Percentiles rank a stretch among this genome's conserved stretches.
Evolutionary conservation across 345 rosid genomes (phyloP).

Genomic region (Populus simonii): DNA sequence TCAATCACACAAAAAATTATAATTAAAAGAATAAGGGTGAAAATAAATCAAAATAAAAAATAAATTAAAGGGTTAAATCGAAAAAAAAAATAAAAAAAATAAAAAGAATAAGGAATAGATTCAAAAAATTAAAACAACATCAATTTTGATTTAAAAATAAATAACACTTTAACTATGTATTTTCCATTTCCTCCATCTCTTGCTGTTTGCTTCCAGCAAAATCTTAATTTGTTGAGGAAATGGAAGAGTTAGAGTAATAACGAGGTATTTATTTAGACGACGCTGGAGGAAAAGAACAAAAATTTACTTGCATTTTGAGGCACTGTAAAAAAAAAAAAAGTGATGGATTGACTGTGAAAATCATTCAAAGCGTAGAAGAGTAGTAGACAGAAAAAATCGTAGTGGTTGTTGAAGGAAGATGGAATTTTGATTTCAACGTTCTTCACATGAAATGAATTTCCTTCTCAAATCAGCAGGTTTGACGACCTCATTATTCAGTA

Average conservation of each 20-base stretch:
- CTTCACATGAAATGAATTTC: not conserved
- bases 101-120: no score
- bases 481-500: not conserved
- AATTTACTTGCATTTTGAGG: not conserved
- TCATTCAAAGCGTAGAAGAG: not conserved
- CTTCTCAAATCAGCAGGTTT: not conserved
- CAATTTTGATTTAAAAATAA: no score
- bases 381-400: not conserved
- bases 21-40: no score
- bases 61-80: no score
- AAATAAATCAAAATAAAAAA: no score
- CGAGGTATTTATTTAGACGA: not conserved
- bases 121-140: no score
- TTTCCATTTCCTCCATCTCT: not conserved
- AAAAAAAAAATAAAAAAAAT: no score
- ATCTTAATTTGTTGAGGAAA: not conserved
- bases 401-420: not conserved
- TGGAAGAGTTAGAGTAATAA: not conserved
- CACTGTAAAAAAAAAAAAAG: not conserved
- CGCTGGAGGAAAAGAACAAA: not conserved
- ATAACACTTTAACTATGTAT: no score
- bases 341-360: not conserved
- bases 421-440: not conserved
- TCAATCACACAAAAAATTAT: no score
- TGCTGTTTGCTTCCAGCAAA: not conserved